Evolutionary conservation across 208 protist species (phyloP).

Genomic region (Trypanosoma avium): DNA sequence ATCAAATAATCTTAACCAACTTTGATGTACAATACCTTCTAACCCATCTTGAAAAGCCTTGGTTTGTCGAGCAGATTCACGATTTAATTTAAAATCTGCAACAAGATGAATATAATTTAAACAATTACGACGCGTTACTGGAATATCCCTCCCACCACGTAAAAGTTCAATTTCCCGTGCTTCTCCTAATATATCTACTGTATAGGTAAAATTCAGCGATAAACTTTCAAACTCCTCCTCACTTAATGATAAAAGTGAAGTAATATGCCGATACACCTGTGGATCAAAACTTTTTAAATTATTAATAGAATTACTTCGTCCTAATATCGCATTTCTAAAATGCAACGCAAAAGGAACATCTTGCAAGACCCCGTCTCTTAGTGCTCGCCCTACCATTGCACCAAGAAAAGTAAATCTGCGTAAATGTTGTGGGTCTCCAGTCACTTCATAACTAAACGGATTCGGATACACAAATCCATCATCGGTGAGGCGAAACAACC

Average conservation of each 20-base stretch:
- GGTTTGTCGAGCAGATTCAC: conserved; percentile 78
- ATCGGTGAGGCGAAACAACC: conserved; percentile 83
- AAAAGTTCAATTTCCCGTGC: conserved; percentile 82
- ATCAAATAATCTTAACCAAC: conserved; percentile 85
- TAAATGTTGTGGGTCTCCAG: conserved; percentile 62
- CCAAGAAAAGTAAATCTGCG: conserved; percentile 88
- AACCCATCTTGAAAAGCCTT: conserved; percentile 86
- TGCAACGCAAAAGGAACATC: conserved; percentile 90
- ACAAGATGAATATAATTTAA: conserved; percentile 92
- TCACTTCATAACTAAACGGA: conserved; percentile 75
- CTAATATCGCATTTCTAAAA: conserved; percentile 89
- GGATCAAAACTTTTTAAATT: conserved; percentile 86
- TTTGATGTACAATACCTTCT: conserved; percentile 49
- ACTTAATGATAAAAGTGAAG: conserved; percentile 56
- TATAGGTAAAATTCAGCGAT: conserved; percentile 82
- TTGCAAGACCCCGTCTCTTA: conserved; percentile 90
- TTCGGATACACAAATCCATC: conserved; percentile 91
- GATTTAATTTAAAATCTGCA: conserved; percentile 93
- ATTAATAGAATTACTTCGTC: conserved; percentile 88
- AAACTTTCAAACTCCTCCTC: conserved; percentile 74
- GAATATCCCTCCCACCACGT: conserved; percentile 66
- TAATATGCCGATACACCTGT: conserved; percentile 85
- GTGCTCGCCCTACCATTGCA: conserved; percentile 84
- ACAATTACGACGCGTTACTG: conserved; percentile 85
- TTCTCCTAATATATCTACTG: conserved; percentile 62